Percentiles rank a stretch among this genome's conserved stretches.
These are phyloP conservation scores for Arthrobotrys iridis DNA, from an alignment of 2,329 filamentous ascomycete genomes.

Conservation along the genomic window DNA sequence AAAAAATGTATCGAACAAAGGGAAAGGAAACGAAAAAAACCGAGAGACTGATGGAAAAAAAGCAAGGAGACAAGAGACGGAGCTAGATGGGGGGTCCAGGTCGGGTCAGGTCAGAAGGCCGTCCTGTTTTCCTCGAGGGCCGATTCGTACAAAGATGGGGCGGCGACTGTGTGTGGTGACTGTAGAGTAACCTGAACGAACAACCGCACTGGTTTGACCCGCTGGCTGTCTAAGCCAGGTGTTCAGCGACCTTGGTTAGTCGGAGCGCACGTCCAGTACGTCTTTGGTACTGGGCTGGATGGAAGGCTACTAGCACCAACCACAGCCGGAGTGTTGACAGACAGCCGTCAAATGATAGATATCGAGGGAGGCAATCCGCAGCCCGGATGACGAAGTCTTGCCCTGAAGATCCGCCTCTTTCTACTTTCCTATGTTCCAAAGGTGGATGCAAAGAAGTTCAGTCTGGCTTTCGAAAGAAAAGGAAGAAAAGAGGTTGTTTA, in stretches of 20 bases:
- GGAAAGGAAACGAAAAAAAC: constrained; percentile 17
- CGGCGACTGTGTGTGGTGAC: constrained; percentile 26
- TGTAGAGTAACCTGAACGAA: not conserved
- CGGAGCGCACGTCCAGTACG: constrained; percentile 48
- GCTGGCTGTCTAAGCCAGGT: constrained; percentile 52
- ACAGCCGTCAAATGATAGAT: constrained; percentile 12
- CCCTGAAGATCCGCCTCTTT: constrained; percentile 50
- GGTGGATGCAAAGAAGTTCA: constrained; percentile 40
- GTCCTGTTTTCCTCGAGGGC: constrained; percentile 9
- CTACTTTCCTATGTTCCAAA: constrained; percentile 30
- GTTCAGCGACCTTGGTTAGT: constrained; percentile 31
- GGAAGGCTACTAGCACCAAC: constrained; percentile 51
- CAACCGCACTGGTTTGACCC: constrained; percentile 3
- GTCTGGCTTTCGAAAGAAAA: constrained; percentile 39
- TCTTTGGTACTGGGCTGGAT: constrained; percentile 32
- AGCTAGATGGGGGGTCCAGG: constrained; percentile 26
- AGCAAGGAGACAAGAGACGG: constrained; percentile 8
- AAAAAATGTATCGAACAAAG: not conserved
- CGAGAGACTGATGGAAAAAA: constrained; percentile 14
- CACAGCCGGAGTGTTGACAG: constrained; percentile 42
- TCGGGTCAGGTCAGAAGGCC: constrained; percentile 42
- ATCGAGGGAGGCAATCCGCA: constrained; percentile 51
- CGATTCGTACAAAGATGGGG: constrained; percentile 33
- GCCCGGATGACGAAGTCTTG: constrained; percentile 34
- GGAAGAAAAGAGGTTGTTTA: constrained; percentile 48